Percentiles rank a stretch among this genome's conserved stretches.
phyloP scores from a whole-genome alignment of 1,284 basidiomycete genomes.

The Moesziomyces antarcticus region DNA sequence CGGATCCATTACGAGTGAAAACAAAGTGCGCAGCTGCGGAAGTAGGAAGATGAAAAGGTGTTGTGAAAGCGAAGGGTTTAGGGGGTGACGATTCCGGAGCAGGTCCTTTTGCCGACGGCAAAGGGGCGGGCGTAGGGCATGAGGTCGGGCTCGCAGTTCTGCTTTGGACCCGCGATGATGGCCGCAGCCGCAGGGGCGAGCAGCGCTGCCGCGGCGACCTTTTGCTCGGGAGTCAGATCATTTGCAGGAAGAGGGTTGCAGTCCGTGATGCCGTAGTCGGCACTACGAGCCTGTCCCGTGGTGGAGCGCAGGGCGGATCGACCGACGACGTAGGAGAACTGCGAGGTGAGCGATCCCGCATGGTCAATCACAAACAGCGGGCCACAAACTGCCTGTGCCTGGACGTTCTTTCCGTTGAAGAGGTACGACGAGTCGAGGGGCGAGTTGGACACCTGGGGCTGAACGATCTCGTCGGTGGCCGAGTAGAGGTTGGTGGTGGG shows the following conservation, averaged over 20 bases:
- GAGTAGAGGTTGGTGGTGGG: conserved; percentile 47
- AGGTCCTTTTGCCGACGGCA: conserved; percentile 32
- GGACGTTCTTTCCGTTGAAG: conserved; percentile 28
- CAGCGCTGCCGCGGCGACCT: conserved; percentile 6
- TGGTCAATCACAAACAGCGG: conserved; percentile 28
- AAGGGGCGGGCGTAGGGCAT: conserved; percentile 30
- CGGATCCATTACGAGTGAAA: conserved; percentile 1
- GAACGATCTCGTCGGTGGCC: conserved; percentile 32
- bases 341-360: conserved; percentile 21
- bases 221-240: conserved; percentile 17
- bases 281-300: conserved; percentile 12
- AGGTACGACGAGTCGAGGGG: conserved; percentile 25
- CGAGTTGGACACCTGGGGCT: conserved; percentile 20
- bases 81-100: conserved; percentile 15
- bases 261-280: conserved; percentile 19
- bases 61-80: not conserved
- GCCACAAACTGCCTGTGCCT: conserved; percentile 24
- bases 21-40: not conserved
- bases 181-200: conserved; percentile 13
- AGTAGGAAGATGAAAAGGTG: not conserved
- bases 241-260: conserved; percentile 28
- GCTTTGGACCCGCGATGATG: conserved; percentile 22
- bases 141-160: conserved; percentile 43
- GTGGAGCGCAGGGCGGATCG: conserved; percentile 7
- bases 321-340: conserved; percentile 34